Percentiles rank a stretch among this genome's conserved stretches.
Conservation (phyloP, 306 rosid genomes). For the Mimosa pudica region DNA sequence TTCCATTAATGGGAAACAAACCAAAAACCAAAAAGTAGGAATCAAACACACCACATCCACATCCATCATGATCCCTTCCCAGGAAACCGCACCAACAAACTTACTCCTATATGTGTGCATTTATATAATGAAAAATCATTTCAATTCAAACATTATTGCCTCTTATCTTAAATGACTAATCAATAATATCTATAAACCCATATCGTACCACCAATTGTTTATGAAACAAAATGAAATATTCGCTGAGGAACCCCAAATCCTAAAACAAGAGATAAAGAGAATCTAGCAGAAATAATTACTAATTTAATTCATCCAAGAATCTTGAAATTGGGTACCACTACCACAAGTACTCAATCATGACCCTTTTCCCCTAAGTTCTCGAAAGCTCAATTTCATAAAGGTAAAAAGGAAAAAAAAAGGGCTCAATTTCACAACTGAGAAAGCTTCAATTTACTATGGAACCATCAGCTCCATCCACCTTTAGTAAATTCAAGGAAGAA, state of each 20-base stretch:
- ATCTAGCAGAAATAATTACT: slow-evolving; percentile 34
- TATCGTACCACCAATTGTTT: background rate
- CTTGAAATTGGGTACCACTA: background rate
- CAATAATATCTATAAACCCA: background rate
- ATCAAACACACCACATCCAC: slow-evolving; percentile 46
- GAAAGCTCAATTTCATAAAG: slow-evolving; percentile 18
- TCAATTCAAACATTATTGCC: too few relatives aligned
- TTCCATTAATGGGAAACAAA: slow-evolving; percentile 65
- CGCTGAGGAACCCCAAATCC: background rate
- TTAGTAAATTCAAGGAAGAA: background rate
- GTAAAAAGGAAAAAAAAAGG: too few relatives aligned
- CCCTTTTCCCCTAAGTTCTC: background rate
- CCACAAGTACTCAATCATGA: too few relatives aligned
- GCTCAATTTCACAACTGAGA: background rate
- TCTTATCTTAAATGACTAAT: too few relatives aligned
- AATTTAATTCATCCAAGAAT: slow-evolving; percentile 11
- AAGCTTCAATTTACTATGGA: background rate
- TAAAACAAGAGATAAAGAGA: slow-evolving; percentile 12
- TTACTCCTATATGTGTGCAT: too few relatives aligned
- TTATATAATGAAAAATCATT: too few relatives aligned
- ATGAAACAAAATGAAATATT: background rate
- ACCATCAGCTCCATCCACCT: background rate
- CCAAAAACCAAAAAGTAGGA: slow-evolving; percentile 62
- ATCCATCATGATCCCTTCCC: slow-evolving; percentile 42
- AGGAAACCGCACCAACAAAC: slow-evolving; percentile 22